phyloP scores from a whole-genome alignment of 225 moss, liverwort and hornwort species.

The Lunularia cruciata region DNA sequence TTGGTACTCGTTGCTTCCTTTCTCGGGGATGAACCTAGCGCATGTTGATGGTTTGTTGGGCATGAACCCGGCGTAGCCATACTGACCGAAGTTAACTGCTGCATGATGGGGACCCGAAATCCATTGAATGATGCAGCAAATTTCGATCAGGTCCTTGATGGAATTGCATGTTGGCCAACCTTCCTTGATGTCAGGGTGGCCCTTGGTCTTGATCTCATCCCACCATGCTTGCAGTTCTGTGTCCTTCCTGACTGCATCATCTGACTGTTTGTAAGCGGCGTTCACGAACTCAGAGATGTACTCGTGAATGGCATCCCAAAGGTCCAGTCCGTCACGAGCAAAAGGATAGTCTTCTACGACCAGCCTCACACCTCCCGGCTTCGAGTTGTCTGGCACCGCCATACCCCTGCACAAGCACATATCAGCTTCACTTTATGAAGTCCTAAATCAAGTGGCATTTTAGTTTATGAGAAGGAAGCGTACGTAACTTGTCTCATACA shows the following conservation, averaged over 20 bases:
- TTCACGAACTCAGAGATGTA: slow-evolving; percentile 22
- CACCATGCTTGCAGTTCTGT: slow-evolving; percentile 46
- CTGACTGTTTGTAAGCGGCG: slow-evolving; percentile 25
- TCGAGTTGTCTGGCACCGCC: slow-evolving; percentile 43
- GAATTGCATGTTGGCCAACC: slow-evolving; percentile 44
- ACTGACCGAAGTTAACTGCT: slow-evolving; percentile 44
- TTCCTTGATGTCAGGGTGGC: slow-evolving; percentile 42
- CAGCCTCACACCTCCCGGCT: slow-evolving; percentile 44
- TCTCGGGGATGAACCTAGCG: slow-evolving; percentile 31
- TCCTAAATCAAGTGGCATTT: too few relatives aligned
- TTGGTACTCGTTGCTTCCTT: slow-evolving; percentile 20
- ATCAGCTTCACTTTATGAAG: too few relatives aligned
- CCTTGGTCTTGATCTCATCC: slow-evolving; percentile 37
- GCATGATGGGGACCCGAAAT: slow-evolving; percentile 47
- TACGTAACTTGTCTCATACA: too few relatives aligned
- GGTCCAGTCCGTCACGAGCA: slow-evolving; percentile 43
- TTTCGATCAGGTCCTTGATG: slow-evolving; percentile 19
- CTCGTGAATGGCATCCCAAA: slow-evolving; percentile 40
- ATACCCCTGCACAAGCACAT: slow-evolving; percentile 66
- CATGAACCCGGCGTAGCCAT: slow-evolving; percentile 32
- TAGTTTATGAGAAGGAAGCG: too few relatives aligned
- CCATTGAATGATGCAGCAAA: slow-evolving; percentile 36
- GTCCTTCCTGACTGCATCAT: slow-evolving; percentile 35
- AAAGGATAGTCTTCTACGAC: slow-evolving; percentile 48
- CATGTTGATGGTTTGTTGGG: slow-evolving; percentile 31